Base-by-base conservation (phyloP, 1,139 yeast species). In the Suhomyces taliae region DNA sequence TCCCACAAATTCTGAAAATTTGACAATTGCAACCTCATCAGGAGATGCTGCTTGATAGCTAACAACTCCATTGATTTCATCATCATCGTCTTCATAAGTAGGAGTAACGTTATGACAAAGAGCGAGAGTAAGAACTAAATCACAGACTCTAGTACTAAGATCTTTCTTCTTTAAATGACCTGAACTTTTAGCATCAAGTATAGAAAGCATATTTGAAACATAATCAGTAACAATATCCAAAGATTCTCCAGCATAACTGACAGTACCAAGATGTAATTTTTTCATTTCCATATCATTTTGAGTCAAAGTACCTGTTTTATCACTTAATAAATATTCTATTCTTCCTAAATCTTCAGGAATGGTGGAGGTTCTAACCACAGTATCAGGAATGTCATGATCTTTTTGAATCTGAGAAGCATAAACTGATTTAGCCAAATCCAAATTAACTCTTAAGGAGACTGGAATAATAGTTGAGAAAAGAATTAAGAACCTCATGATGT, bases 11-110 rank as follows among this genome's bases (percentile, higher is more conserved):
- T 89, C 95, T 1, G 97, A 88, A 71, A 90, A 95, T 61, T 87
- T 87, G 29, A 95, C 98, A 55, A 95, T 93, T 19, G 99, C 99
- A 53, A 93, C 85, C 65, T 95, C 99, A 70, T 95, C 99, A 0
- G 99, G 99, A 0, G 98, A 91, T 0, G 98, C 97, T 0, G 99
- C 99, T 66, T 95, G 99, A 63, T 91, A 95, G 2, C 90, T 78
- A 8, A 88, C 45, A 6, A 36, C 63, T 43, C 70, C 78, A 6
- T 84, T 84, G 36, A 49, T 32, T 26, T 52, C 58, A 24, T 50
- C 56, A n/a, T 55, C 57, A 48, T 87, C 95, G 32, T 64, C 62
- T 35, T 57, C 59, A 53, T 81, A 76, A 0, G 90, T 81, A 1
- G 97, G 97, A 0, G 99, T 95, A 29, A 95, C 99, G 57, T 90